A percentile compares a stretch with the other conserved stretches of the same genome.
These are phyloP conservation scores for Stropharia rugosoannulata DNA, from an alignment of 768 basidiomycete species.

Conservation along the genomic window DNA sequence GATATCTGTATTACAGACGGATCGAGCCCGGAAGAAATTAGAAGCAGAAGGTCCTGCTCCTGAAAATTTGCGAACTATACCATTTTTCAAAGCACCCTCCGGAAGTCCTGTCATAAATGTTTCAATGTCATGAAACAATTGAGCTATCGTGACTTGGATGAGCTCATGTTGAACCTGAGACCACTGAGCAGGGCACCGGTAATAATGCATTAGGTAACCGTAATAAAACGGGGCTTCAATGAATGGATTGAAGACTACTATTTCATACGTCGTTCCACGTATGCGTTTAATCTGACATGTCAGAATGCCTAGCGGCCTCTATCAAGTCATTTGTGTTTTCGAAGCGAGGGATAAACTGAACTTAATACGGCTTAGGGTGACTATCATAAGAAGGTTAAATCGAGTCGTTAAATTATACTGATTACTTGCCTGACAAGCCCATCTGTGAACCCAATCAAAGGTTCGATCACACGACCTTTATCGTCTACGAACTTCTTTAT, in stretches of 20 bases:
- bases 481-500: conserved; percentile 30
- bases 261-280: no score
- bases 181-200: neutral
- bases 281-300: no score
- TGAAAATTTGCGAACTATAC: conserved; percentile 75
- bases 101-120: conserved; percentile 40
- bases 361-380: conserved; percentile 1
- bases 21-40: conserved; percentile 63
- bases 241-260: neutral
- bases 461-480: conserved; percentile 23
- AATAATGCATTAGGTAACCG: no score
- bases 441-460: conserved; percentile 20
- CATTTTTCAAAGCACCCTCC: conserved; percentile 56
- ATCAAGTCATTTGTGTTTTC: neutral
- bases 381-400: neutral
- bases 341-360: neutral
- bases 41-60: conserved; percentile 59
- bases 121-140: conserved; percentile 24
- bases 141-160: neutral
- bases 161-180: neutral
- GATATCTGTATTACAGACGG: conserved; percentile 43
- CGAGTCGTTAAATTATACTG: neutral
- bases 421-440: conserved; percentile 18
- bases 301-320: neutral
- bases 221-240: neutral